Evolutionary conservation across 148 eudicot species (phyloP).

Genomic region (Fallopia convolvulus): DNA sequence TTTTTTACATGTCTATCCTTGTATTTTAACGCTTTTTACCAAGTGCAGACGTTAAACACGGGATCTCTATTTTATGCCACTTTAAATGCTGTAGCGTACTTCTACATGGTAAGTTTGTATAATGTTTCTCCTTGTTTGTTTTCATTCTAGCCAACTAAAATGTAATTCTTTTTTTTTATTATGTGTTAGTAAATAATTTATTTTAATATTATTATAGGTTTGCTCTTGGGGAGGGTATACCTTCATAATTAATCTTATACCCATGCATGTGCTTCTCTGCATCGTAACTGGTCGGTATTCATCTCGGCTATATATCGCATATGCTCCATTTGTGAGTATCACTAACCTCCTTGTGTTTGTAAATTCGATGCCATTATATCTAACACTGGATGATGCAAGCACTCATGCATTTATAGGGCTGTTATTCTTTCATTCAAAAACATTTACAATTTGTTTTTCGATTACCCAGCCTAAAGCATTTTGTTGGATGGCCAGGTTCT

Average conservation of each 20-base stretch:
- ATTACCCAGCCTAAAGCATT: not conserved
- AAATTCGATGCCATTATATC: not conserved
- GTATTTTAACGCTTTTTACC: conserved; percentile 16
- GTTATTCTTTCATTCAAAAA: not conserved
- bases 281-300: conserved; percentile 96
- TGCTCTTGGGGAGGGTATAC: conserved; percentile 99
- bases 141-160: not conserved
- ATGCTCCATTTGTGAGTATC: conserved; percentile 88
- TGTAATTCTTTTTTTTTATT: not conserved
- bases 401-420: not conserved
- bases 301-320: conserved; percentile 79
- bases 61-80: conserved; percentile 96
- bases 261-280: conserved; percentile 94
- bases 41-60: conserved; percentile 83
- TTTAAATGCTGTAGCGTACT: conserved; percentile 76
- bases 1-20: not conserved
- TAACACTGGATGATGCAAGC: not conserved
- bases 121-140: conserved; percentile 10
- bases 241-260: conserved; percentile 92
- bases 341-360: not conserved
- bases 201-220: conserved; percentile 37
- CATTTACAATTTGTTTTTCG: not conserved
- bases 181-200: not conserved
- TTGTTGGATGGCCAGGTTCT: not conserved
- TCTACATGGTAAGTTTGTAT: conserved; percentile 64